Evolutionary conservation across 1,139 yeast species (phyloP).

Genomic region (Taphrina flavorubra): DNA sequence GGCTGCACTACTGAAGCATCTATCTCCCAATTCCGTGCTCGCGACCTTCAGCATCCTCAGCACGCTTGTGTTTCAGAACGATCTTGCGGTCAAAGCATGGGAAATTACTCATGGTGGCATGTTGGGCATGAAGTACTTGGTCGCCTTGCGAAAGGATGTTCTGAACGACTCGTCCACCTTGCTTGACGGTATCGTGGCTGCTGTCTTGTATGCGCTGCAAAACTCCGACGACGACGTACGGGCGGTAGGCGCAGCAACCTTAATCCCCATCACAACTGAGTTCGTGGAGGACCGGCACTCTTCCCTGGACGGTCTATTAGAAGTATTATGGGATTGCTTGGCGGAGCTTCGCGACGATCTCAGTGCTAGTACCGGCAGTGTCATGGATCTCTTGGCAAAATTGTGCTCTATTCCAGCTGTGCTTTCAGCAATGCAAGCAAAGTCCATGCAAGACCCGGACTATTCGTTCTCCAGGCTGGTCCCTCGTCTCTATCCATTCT

Average conservation of each 20-base stretch:
- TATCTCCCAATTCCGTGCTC: constrained; percentile 61
- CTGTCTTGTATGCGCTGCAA: constrained; percentile 81
- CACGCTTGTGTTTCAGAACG: constrained; percentile 70
- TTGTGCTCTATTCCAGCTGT: constrained; percentile 83
- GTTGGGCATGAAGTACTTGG: constrained; percentile 90
- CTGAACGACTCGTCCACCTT: constrained; percentile 64
- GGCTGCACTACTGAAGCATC: constrained; percentile 82
- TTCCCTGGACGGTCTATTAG: constrained; percentile 67
- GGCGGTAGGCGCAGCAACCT: constrained; percentile 92
- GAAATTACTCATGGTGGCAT: constrained; percentile 99
- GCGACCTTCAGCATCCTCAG: constrained; percentile 71
- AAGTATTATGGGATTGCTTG: constrained; percentile 86
- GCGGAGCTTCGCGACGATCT: constrained; percentile 86
- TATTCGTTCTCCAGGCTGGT: constrained; percentile 73
- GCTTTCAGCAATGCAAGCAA: constrained; percentile 67
- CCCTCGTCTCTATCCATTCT: constrained; percentile 90
- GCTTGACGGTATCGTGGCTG: constrained; percentile 73
- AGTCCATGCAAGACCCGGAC: constrained; percentile 56
- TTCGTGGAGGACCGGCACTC: constrained; percentile 71
- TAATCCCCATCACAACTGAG: constrained; percentile 85
- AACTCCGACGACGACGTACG: constrained; percentile 95
- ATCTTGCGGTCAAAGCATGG: constrained; percentile 66
- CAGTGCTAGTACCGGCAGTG: constrained; percentile 93
- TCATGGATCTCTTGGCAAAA: constrained; percentile 90
- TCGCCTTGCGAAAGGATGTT: constrained; percentile 83